These are phyloP conservation scores for Bruguiera hainesii DNA, from an alignment of 441 rosid genomes.

Conservation along the genomic window DNA sequence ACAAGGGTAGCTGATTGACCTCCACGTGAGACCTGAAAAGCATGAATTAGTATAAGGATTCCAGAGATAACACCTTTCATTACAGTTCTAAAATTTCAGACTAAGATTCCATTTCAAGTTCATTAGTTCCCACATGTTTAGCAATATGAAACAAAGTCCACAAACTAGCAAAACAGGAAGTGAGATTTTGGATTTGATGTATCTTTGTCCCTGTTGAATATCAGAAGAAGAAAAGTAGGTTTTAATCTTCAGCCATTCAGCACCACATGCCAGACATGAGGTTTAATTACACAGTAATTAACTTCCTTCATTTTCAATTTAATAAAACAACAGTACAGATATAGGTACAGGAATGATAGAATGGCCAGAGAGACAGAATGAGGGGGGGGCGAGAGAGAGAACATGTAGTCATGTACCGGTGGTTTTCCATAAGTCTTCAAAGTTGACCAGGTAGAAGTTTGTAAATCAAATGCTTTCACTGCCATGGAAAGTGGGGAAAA, in stretches of 20 bases:
- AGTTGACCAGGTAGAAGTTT: slow-evolving; percentile 73
- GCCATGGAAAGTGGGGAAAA: slow-evolving; percentile 31
- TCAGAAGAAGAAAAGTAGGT: slow-evolving; percentile 5
- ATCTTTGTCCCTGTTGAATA: slow-evolving; percentile 1
- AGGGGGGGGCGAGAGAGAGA: neutral
- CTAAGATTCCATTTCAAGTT: neutral
- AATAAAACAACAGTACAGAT: neutral
- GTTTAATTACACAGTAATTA: neutral
- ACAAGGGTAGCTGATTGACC: slow-evolving; percentile 92
- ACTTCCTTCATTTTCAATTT: neutral
- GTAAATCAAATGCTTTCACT: slow-evolving; percentile 88
- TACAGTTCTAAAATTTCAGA: slow-evolving; percentile 1
- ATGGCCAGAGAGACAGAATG: neutral
- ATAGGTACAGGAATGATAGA: neutral
- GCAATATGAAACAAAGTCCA: slow-evolving; percentile 1
- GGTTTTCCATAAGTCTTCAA: slow-evolving; percentile 94
- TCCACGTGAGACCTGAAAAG: slow-evolving; percentile 83
- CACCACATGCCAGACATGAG: neutral
- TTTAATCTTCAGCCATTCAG: neutral
- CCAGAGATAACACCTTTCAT: neutral
- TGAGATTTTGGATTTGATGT: slow-evolving; percentile 13
- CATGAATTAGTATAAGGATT: neutral
- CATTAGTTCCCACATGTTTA: neutral
- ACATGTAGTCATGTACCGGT: slow-evolving; percentile 53
- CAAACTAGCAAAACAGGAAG: neutral